Base-by-base conservation (phyloP, 2,329 filamentous ascomycete genomes). In the Aureobasidium sp. region DNA sequence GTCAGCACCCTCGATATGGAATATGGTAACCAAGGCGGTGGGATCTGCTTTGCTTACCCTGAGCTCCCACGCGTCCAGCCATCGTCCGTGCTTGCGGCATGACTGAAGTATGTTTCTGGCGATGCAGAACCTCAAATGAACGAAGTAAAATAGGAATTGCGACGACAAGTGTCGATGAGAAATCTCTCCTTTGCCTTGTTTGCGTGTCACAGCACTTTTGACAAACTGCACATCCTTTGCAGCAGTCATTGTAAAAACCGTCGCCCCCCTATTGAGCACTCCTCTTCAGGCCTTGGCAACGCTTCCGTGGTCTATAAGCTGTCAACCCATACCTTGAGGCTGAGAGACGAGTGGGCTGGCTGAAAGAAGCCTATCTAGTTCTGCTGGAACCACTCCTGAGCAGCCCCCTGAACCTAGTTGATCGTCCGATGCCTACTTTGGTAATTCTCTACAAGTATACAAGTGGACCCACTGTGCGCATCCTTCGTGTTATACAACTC, bases 21-120 rank as follows among this genome's bases (percentile, higher is more conserved):
- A 45, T 25, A 27, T 48, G 25, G 17, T 37, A 12, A 39, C 48
- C n/a, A 12, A 31, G 27, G 17, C 6, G 20, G 8, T 42, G 36
- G 36, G 15, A 56, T 55, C 14, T 55, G 41, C 41, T 45, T 45
- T 34, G 42, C 42, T 58, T 37, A 58, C 55, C 55, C 55, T 47
- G 55, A 14, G 55, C 31, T 48, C 41, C 53, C 53, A 41, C 39
- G 5, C 39, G 39, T 57, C 39, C 53, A 36, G 42, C 36, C 42
- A 48, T 58, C 55, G 41, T 58, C 55, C 42, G 42, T 58, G 55
- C 55, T 58, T 58, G 31, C 42, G 53, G 53, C 53, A 57, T 57
- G 15, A 12, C 36, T 15, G 22, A 57, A 45, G 39, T 44, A 22
- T 34, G 17, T 42, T 31, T 44, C 34, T 7, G 8, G 7, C 20